These are phyloP conservation scores for Calonectria crousiana DNA, from an alignment of 2,329 filamentous ascomycete species.

Conservation along the genomic window DNA sequence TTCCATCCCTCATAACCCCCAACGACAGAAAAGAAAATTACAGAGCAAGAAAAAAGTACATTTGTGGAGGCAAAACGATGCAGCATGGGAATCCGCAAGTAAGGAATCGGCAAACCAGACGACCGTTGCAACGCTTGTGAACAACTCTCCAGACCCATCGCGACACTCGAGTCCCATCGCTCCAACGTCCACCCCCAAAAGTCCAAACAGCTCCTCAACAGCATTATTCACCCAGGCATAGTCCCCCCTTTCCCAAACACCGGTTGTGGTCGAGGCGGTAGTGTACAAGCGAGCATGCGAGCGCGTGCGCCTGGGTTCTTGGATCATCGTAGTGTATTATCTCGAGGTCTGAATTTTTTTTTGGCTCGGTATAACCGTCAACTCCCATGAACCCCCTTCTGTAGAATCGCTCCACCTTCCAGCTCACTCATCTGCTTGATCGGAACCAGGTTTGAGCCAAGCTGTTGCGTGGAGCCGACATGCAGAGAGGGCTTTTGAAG, in stretches of 20 bases:
- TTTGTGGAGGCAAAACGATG: conserved; percentile 18
- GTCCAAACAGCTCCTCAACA: background rate
- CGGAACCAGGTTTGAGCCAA: conserved; percentile 5
- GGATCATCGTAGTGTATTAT: conserved; percentile 55
- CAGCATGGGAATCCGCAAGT: conserved; percentile 21
- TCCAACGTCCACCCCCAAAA: background rate
- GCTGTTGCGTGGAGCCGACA: conserved; percentile 14
- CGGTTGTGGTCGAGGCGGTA: background rate
- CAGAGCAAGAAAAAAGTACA: conserved; percentile 23
- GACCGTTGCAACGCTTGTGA: conserved; percentile 7
- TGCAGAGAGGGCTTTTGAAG: conserved; percentile 45
- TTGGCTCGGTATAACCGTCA: conserved; percentile 49
- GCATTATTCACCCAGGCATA: background rate
- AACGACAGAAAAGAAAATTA: conserved; percentile 11
- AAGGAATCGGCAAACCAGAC: conserved; percentile 14
- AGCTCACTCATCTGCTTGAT: conserved; percentile 29
- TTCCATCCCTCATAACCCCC: background rate
- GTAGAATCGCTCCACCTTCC: conserved; percentile 40
- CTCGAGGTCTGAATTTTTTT: conserved; percentile 48
- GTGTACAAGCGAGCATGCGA: conserved; percentile 15
- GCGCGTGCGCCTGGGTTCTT: conserved; percentile 31
- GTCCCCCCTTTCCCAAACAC: background rate
- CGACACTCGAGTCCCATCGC: background rate
- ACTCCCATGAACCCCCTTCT: conserved; percentile 41
- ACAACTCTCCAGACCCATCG: background rate